Base-by-base conservation (phyloP, 768 basidiomycete genomes). In the Galerina sulciceps region DNA sequence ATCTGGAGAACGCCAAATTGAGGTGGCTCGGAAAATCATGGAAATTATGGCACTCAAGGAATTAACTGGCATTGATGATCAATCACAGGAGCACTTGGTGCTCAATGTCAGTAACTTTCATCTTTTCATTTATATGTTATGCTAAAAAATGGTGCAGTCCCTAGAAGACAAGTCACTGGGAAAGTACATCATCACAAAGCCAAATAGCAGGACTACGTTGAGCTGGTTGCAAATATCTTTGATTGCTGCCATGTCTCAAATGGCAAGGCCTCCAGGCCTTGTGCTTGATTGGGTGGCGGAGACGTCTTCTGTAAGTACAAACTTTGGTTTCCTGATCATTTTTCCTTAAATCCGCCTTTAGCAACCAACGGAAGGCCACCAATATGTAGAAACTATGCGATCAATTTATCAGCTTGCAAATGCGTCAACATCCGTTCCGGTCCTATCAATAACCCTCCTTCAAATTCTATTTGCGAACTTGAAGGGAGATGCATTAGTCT, bases 401-500 rank as follows among this genome's bases (percentile, higher is more conserved):
- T 69, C 74, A 11, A 71, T 94, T 4, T 98, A 97, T 73, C 71
- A 67, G 15, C 67, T 93, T 17, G 85, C 85, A 6, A 93, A 89
- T 64, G 77, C 80, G 0, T 81, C 85, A 4, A 70, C 81, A 6
- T 68, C 81, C 0, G 70, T 80, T 10, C 75, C 79, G 0, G 70
- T 79, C 3, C 71, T 93, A 8, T 80, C 90, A 0, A 76, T 81
- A 1, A 74, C 76, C 14, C 71, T 95, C 47, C 79, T 94, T 20
- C 83, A 80, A 55, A 69, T 78, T 0, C 73, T 96, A 3, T 93
- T 98, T 67, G 73, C 81, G 34, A 84, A 79, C 56, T 75, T 96
- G 11, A 85, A 82, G 51, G 84, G 88, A 31, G 89, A 88, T 53
- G 80, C 90, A 0, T 75, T 98, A 11, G 79, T 87, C 0, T 96